Conservation (phyloP, 495 filamentous ascomycete species). For the Hypoxylon trugodes region DNA sequence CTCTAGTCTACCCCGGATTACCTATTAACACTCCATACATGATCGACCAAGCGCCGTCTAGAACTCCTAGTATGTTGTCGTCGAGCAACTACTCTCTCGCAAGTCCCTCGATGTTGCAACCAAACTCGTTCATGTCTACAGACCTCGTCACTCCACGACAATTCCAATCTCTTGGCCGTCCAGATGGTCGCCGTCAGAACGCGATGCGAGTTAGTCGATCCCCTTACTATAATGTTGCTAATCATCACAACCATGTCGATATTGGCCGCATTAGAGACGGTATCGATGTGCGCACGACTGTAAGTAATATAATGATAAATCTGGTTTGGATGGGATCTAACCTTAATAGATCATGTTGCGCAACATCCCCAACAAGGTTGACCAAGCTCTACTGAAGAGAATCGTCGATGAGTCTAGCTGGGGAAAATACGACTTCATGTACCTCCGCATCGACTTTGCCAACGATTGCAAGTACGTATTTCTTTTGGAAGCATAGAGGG, state of each 20-base stretch:
- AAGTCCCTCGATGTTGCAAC: constrained; percentile 44
- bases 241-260: constrained; percentile 74
- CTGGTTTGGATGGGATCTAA: constrained; percentile 9
- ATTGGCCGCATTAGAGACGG: constrained; percentile 70
- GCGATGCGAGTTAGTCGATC: constrained; percentile 50
- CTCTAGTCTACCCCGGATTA: constrained; percentile 45
- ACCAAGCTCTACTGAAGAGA: constrained; percentile 78
- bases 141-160: constrained; percentile 40
- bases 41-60: constrained; percentile 48
- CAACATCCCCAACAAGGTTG: constrained; percentile 93
- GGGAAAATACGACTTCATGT: constrained; percentile 92
- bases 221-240: constrained; percentile 51
- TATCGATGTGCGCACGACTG: constrained; percentile 76
- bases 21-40: constrained; percentile 42
- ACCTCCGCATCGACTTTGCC: constrained; percentile 90
- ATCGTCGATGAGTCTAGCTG: constrained; percentile 81
- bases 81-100: constrained; percentile 45
- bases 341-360: constrained; percentile 86
- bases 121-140: constrained; percentile 17
- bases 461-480: constrained; percentile 84
- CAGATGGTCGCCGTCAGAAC: constrained; percentile 51
- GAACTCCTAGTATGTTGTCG: constrained; percentile 40
- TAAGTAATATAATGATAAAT: constrained; percentile 50
- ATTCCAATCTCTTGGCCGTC: constrained; percentile 41
- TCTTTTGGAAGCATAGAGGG: neutral